Evolutionary conservation across 2,329 filamentous ascomycete species (phyloP), one percentile per base, ranked within the genome.

Genomic region (Aplosporella prunicola): DNA sequence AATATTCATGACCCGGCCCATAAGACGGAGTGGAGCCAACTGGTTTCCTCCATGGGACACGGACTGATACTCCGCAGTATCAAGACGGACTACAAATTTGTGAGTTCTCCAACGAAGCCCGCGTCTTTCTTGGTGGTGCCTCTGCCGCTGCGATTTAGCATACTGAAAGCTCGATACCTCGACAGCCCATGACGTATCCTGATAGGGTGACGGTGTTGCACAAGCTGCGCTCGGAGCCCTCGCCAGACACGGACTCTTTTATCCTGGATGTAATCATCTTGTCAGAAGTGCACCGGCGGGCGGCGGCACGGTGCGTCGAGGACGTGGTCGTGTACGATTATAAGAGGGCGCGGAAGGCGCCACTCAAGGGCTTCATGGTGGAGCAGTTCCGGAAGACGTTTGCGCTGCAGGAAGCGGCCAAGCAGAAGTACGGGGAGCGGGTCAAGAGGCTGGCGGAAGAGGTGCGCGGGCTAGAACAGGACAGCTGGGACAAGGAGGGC

Each of bases 41-140:
- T 93, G 26, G 74, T 82, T 64, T 78, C 72, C 10, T 76, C 80
- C 0, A 70, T 63, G 16, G 71, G 72, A 1, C 66, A 78, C 13
- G 87, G 88, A 0, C 56, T 94, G 39, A 91, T 94, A 42, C 61
- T 94, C 52, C 74, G 77, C 49, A 85, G 78, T 48, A 86, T 94
- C 47, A 81, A 73, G 49, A 79, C 82, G 0, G 80, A 93, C 47
- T 94, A 82, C 61, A 94, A 94, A 63, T 87, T 93, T 63, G 85
- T 91, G 55, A 46, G 80, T 68, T 14, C 18, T 32, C n/a, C 38
- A 16, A 16, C 13, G 20, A 32, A 28, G n/a, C 30, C 24, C 20
- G 27, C 24, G 16, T 16, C 14, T 16, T 40, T 43, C 42, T 45
- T 44, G 32, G 46, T 26, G 16, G 22, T 29, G n/a, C 14, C n/a